Evolutionary conservation across 1,284 basidiomycete genomes (phyloP).

Genomic region (Heterobasidion parviporum): DNA sequence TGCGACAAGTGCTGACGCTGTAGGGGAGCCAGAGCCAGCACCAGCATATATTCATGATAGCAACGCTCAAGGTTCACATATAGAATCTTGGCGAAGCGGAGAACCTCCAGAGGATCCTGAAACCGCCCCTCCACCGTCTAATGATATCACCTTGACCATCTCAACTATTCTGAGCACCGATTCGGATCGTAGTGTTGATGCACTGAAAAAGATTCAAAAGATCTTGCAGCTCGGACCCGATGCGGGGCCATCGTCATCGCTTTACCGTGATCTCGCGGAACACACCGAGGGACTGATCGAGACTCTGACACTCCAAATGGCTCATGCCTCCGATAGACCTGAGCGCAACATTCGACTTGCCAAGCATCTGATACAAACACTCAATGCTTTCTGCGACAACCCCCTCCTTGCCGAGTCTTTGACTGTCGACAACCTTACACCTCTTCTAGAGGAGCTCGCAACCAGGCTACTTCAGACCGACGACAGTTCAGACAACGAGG

Average conservation of each 20-base stretch:
- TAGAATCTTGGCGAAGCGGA: conserved; percentile 15
- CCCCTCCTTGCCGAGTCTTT: conserved; percentile 73
- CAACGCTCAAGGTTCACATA: conserved; percentile 8
- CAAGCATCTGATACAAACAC: conserved; percentile 92
- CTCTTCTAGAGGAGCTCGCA: conserved; percentile 82
- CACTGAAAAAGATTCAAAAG: conserved; percentile 86
- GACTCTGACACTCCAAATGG: conserved; percentile 83
- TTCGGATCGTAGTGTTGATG: conserved; percentile 81
- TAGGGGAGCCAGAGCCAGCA: conserved; percentile 1
- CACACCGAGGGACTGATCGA: conserved; percentile 84
- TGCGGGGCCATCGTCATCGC: conserved; percentile 54
- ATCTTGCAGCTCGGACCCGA: conserved; percentile 71
- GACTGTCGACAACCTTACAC: conserved; percentile 71
- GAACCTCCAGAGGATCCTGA: conserved; percentile 25
- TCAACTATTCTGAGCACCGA: conserved; percentile 83
- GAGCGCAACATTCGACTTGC: conserved; percentile 84
- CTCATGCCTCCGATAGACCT: conserved; percentile 77
- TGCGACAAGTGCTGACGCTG: not conserved
- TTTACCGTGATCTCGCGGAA: conserved; percentile 73
- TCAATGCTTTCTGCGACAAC: conserved; percentile 89
- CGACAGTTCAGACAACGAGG: conserved; percentile 64
- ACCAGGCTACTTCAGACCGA: conserved; percentile 87
- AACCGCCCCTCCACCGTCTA: conserved; percentile 6
- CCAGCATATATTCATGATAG: conserved; percentile 8
- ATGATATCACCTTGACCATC: conserved; percentile 66